phyloP scores from a whole-genome alignment of 2,329 filamentous ascomycete species.

The Bipolaris oryzae region DNA sequence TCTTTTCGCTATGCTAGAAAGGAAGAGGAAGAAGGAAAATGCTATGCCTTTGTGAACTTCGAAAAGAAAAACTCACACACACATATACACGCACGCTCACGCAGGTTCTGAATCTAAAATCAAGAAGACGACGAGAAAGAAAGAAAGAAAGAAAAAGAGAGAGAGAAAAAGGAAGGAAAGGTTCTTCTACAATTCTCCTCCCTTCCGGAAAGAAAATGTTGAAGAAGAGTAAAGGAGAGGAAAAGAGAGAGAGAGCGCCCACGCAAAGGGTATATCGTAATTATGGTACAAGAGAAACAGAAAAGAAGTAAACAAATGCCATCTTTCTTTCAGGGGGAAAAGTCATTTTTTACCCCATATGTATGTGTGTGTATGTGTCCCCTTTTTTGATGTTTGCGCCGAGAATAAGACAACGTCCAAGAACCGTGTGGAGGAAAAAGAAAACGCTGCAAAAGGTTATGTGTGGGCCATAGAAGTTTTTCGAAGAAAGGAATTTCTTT shows the following conservation, averaged over 20 bases:
- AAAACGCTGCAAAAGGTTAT: conserved; percentile 10
- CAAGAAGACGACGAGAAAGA: background rate
- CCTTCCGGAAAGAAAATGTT: background rate
- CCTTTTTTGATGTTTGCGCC: background rate
- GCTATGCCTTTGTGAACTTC: background rate
- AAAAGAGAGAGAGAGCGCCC: conserved; percentile 2
- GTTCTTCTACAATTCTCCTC: conserved; percentile 4
- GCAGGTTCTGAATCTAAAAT: background rate
- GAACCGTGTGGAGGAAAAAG: background rate
- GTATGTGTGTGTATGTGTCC: background rate
- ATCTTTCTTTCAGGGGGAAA: background rate
- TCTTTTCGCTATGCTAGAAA: background rate
- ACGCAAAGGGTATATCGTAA: conserved; percentile 29
- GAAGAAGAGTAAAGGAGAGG: too few species aligned
- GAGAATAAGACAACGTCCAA: background rate
- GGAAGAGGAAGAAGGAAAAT: background rate
- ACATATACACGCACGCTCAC: background rate
- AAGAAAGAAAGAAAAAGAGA: background rate
- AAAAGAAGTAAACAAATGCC: conserved; percentile 4
- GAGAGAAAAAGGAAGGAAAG: background rate
- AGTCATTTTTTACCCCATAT: too few species aligned
- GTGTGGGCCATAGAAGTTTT: background rate
- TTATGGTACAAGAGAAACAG: conserved; percentile 23
- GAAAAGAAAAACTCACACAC: too few species aligned
- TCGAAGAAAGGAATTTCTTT: background rate